A percentile compares a stretch with the other conserved stretches of the same genome.
Evolutionary conservation across 73 alveolate genomes (phyloP).

Genomic region (Paramecium pentaurelia): DNA sequence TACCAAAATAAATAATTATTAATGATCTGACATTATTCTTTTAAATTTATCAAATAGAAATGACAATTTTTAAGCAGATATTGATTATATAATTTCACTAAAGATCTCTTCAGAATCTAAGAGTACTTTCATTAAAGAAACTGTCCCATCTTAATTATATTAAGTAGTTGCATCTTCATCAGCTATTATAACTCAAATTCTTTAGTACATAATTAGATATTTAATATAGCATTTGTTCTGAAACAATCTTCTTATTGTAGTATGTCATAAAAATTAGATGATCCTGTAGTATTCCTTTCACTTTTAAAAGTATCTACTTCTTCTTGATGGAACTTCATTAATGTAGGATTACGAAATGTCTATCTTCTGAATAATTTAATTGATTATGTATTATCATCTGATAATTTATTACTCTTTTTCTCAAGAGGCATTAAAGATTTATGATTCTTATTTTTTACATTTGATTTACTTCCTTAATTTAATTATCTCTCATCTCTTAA

Average conservation of each 20-base stretch:
- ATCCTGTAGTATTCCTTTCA: neutral
- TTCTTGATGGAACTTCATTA: neutral
- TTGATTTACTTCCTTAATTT: neutral
- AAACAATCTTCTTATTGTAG: conserved; percentile 16
- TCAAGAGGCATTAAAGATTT: neutral
- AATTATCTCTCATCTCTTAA: conserved; percentile 21
- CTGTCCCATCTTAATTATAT: conserved; percentile 26
- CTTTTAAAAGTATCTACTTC: neutral
- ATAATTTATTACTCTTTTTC: neutral
- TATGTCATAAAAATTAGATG: conserved; percentile 11
- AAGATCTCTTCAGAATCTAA: conserved; percentile 17
- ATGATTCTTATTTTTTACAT: neutral
- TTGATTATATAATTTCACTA: conserved; percentile 2
- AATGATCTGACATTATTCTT: conserved; percentile 32
- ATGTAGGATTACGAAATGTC: conserved; percentile 30
- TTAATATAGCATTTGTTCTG: neutral
- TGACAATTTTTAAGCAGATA: neutral
- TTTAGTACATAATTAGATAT: neutral
- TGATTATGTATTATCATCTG: neutral
- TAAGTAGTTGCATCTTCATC: conserved; percentile 24
- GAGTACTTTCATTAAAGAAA: neutral
- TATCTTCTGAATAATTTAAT: neutral
- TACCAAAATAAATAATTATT: neutral
- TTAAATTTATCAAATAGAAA: conserved; percentile 27
- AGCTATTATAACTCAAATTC: neutral